These are phyloP conservation scores for Debaryomycetaceae sp. DNA, from an alignment of 1,139 yeast species.

Conservation along the genomic window DNA sequence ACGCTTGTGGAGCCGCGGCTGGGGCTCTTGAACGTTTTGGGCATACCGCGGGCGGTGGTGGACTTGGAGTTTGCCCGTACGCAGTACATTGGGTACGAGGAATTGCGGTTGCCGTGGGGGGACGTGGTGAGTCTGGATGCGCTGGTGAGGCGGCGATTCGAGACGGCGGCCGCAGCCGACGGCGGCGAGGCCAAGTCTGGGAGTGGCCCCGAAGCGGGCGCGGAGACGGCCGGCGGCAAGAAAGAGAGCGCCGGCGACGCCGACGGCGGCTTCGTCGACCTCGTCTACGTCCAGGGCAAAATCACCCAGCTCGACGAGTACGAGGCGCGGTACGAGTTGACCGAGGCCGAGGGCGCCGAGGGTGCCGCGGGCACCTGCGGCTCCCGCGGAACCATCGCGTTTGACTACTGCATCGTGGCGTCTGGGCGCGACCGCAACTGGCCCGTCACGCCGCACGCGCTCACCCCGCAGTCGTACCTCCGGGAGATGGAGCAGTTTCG, in stretches of 20 bases:
- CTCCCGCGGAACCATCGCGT: conserved; percentile 31
- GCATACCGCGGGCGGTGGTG: conserved; percentile 46
- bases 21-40: conserved; percentile 49
- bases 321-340: conserved; percentile 19
- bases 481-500: conserved; percentile 32
- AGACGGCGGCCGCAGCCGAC: conserved; percentile 9
- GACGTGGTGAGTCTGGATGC: conserved; percentile 21
- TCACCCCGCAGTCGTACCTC: conserved; percentile 22
- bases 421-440: conserved; percentile 49
- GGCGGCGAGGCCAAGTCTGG: conserved; percentile 13
- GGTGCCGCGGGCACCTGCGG: conserved; percentile 9
- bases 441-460: conserved; percentile 50
- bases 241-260: conserved; percentile 4
- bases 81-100: conserved; percentile 34
- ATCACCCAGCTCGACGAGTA: conserved; percentile 27
- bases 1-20: conserved; percentile 48
- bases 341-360: background rate
- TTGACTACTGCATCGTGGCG: conserved; percentile 47
- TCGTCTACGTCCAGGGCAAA: conserved; percentile 39
- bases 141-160: conserved; percentile 13
- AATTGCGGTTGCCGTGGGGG: conserved; percentile 28
- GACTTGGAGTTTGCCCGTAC: conserved; percentile 43
- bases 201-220: conserved; percentile 8
- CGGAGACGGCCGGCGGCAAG: conserved; percentile 1
- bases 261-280: conserved; percentile 10